These are phyloP conservation scores for Coemansia sp. DNA, from an alignment of 192 early-diverging fungal species.

Conservation along the genomic window DNA sequence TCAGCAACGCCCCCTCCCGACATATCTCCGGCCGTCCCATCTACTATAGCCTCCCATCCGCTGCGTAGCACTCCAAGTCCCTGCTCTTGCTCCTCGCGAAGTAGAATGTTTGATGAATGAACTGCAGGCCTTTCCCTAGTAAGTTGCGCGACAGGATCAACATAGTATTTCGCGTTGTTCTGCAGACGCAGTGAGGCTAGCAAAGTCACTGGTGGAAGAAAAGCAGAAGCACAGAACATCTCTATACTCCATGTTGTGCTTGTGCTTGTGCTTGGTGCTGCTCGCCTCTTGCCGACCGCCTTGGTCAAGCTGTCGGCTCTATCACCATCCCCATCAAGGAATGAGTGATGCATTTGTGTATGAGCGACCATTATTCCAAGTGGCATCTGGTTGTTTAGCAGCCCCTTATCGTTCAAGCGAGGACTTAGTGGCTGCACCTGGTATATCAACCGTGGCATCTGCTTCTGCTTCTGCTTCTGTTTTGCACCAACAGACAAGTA, in stretches of 20 bases:
- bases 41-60: conserved; percentile 53
- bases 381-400: conserved; percentile 45
- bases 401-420: conserved; percentile 27
- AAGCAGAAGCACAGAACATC: conserved; percentile 41
- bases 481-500: conserved; percentile 26
- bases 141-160: conserved; percentile 47
- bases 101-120: conserved; percentile 54
- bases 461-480: conserved; percentile 3
- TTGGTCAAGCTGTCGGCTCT: not conserved
- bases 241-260: conserved; percentile 33
- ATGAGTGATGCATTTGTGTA: conserved; percentile 25
- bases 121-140: conserved; percentile 16
- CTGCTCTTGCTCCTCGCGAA: conserved; percentile 54
- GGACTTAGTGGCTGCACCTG: conserved; percentile 45
- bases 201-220: conserved; percentile 47
- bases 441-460: conserved; percentile 41
- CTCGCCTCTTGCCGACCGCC: conserved; percentile 10
- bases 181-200: conserved; percentile 49
- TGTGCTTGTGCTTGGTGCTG: not conserved
- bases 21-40: conserved; percentile 24
- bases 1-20: not conserved
- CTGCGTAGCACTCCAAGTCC: conserved; percentile 54
- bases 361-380: conserved; percentile 46
- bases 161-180: conserved; percentile 53
- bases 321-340: conserved; percentile 22